These are phyloP conservation scores for Malassezia equina DNA, from an alignment of 1,284 basidiomycete species.

Conservation along the genomic window DNA sequence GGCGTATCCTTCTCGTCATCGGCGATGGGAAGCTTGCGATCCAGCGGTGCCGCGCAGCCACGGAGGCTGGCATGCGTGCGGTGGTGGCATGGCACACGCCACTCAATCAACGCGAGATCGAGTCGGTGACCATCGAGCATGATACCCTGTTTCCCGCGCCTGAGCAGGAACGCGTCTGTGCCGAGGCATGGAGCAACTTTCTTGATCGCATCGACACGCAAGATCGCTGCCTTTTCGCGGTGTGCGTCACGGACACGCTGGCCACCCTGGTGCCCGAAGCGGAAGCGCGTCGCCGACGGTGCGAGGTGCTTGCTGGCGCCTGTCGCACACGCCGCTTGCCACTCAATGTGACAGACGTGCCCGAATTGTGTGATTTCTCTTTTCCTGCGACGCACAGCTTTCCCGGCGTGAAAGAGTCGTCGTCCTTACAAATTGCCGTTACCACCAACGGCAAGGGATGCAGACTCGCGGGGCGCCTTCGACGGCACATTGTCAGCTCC, in stretches of 20 bases:
- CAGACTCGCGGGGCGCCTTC: constrained; percentile 67
- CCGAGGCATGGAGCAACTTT: not conserved
- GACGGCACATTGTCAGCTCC: constrained; percentile 68
- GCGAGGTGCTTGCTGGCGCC: constrained; percentile 22
- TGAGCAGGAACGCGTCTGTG: not conserved
- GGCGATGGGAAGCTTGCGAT: constrained; percentile 6
- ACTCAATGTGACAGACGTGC: constrained; percentile 77
- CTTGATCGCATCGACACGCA: constrained; percentile 11
- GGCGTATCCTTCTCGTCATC: constrained; percentile 6
- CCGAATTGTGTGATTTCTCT: constrained; percentile 75
- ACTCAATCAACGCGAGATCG: not conserved
- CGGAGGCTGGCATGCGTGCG: constrained; percentile 2
- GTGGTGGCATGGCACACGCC: constrained; percentile 7
- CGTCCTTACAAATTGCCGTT: constrained; percentile 71
- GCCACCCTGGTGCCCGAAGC: constrained; percentile 21
- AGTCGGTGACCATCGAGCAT: not conserved
- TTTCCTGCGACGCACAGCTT: constrained; percentile 83
- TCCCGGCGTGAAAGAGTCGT: constrained; percentile 43
- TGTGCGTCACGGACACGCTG: constrained; percentile 46
- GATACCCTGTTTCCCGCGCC: constrained; percentile 5
- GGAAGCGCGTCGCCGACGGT: constrained; percentile 5
- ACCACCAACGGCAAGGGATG: constrained; percentile 89
- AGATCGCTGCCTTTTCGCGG: constrained; percentile 26
- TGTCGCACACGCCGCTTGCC: constrained; percentile 55
- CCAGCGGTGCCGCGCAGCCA: not conserved